These are phyloP conservation scores for Penicillium sp. DNA, from an alignment of 2,329 filamentous ascomycete species.

Conservation along the genomic window DNA sequence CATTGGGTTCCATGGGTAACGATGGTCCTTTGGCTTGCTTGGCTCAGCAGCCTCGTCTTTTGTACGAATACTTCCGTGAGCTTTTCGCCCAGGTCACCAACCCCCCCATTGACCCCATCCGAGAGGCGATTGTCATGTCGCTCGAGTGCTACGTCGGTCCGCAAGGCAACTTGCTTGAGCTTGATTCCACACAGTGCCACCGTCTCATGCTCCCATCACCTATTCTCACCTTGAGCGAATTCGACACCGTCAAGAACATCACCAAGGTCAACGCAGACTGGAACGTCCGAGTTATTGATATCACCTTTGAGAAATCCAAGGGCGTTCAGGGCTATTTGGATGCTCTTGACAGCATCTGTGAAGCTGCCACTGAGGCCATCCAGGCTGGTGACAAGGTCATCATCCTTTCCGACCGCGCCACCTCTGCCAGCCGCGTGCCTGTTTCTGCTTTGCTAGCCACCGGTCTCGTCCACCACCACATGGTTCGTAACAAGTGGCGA, in stretches of 20 bases:
- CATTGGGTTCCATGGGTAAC: conserved; percentile 95
- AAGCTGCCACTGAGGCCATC: conserved; percentile 77
- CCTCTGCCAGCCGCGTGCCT: conserved; percentile 73
- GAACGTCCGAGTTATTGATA: conserved; percentile 85
- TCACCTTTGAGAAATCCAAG: conserved; percentile 85
- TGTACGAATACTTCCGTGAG: conserved; percentile 97
- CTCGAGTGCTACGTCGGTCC: conserved; percentile 94
- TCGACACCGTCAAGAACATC: conserved; percentile 81
- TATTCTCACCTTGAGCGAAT: conserved; percentile 82
- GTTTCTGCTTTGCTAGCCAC: conserved; percentile 85
- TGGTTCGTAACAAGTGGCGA: conserved; percentile 94
- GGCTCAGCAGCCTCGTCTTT: conserved; percentile 79
- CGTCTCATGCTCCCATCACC: conserved; percentile 83
- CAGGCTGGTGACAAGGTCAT: conserved; percentile 80
- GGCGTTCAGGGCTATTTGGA: conserved; percentile 80
- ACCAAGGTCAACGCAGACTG: conserved; percentile 68
- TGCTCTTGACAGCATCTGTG: conserved; percentile 83
- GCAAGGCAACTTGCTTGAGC: conserved; percentile 90
- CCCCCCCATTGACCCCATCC: conserved; percentile 92
- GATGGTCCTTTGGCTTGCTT: conserved; percentile 90
- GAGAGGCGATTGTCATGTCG: conserved; percentile 98
- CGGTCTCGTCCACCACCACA: conserved; percentile 90
- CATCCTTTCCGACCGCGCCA: conserved; percentile 83
- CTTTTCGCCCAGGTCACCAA: conserved; percentile 98
- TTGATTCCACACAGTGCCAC: conserved; percentile 84